A percentile compares a stretch with the other conserved stretches of the same genome.
Evolutionary conservation across 306 rosid species (phyloP).

Genomic region (Malus domestica): DNA sequence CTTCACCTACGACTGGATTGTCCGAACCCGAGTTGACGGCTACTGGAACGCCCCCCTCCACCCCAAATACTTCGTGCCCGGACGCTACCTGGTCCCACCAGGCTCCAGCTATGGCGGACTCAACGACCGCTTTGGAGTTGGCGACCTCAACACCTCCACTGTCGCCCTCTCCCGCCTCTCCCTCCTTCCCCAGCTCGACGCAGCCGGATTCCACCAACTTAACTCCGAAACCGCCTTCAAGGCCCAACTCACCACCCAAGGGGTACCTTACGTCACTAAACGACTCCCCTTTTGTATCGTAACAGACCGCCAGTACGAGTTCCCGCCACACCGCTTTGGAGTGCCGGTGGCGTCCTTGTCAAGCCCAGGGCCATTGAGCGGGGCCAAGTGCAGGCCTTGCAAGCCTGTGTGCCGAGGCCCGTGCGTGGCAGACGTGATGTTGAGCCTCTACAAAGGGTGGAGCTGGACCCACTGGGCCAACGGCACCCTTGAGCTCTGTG

Average conservation of each 20-base stretch:
- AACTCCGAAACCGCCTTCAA: constrained; percentile 81
- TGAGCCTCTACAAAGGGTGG: constrained; percentile 35
- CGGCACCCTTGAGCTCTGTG: constrained; percentile 51
- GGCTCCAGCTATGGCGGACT: constrained; percentile 79
- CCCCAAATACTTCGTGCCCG: constrained; percentile 42
- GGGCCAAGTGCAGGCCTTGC: constrained; percentile 82
- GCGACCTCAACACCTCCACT: constrained; percentile 58
- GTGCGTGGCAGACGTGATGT: constrained; percentile 53
- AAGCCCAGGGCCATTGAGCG: constrained; percentile 72
- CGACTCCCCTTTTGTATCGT: constrained; percentile 73
- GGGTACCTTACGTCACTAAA: constrained; percentile 20
- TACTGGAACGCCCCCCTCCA: constrained; percentile 75
- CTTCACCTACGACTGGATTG: constrained; percentile 73
- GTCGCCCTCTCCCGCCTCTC: constrained; percentile 70
- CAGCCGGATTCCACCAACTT: constrained; percentile 38
- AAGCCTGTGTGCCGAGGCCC: constrained; percentile 39
- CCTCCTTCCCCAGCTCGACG: constrained; percentile 51
- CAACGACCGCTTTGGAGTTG: constrained; percentile 78
- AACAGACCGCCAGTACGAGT: constrained; percentile 59
- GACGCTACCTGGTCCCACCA: constrained; percentile 59
- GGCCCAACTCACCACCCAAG: constrained; percentile 54
- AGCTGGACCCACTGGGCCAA: constrained; percentile 75
- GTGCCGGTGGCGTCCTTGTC: constrained; percentile 84
- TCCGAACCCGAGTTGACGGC: constrained; percentile 87
- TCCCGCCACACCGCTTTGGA: constrained; percentile 53